Base-by-base conservation (phyloP, 805 yeast genomes). In the Wickerhamomyces rabaulensis region DNA sequence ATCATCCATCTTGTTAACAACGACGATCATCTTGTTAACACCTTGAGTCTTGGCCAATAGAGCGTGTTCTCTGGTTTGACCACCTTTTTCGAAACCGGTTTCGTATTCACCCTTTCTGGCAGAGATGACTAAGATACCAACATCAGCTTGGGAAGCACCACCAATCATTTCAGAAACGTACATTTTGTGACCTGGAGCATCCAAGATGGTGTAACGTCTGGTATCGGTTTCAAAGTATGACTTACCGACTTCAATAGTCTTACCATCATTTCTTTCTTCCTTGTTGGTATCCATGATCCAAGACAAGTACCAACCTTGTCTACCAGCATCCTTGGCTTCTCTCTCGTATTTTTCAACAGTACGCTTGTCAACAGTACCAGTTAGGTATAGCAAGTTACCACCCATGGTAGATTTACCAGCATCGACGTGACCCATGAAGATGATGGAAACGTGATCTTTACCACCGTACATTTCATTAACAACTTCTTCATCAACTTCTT, bases 321-420 rank as follows among this genome's bases (percentile, higher is more conserved):
- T 87, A 68, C 99, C 98, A 40, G 98, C 98, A 60, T 94, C 99
- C 69, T 90, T 90, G 50, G 99, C 99, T 71, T 94, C 99, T 68
- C 91, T 82, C 74, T 94, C 98, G 66, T 92, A 92, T 69, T 94
- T 94, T 59, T 94, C 99, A 55, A 94, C 94, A 19, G 97, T 92
- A 74, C 99, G 87, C 77, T 94, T 94, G 70, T 94, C 99, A 51
- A 94, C 99, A 41, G 97, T 88, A 51, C 98, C 98, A 20, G 98
- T 92, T 62, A 94, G 74, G 64, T 76, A 92, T 54, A 94, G 78
- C 57, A 94, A 74, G 70, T 94, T 94, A 72, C 99, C 99, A 67
- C 99, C 99, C 96, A 94, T 92, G 50, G 99, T 94, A 44, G 97
- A 89, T 70, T 94, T 94, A 66, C 99, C 99, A 31, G 99, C 99